Conservation (phyloP, 352 stramenopile species). For the Halophytophthora polymorphica region DNA sequence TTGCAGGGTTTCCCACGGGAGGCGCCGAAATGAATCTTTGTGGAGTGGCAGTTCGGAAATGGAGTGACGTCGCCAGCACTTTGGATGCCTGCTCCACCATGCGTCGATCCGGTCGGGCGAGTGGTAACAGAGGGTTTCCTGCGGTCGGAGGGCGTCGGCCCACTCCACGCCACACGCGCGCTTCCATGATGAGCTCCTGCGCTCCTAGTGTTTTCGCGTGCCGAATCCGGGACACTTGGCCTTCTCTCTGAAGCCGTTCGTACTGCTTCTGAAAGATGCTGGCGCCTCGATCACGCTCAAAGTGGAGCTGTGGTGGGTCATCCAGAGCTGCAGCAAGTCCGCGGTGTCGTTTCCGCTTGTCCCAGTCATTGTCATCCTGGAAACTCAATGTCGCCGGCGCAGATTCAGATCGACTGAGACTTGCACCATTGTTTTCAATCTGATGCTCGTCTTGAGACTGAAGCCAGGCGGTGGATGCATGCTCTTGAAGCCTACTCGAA, state of each 20-base stretch:
- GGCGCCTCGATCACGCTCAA: constrained; percentile 34
- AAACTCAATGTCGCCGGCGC: constrained; percentile 32
- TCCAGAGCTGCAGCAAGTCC: constrained; percentile 41
- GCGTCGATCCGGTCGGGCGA: constrained; percentile 32
- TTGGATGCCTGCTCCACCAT: constrained; percentile 35
- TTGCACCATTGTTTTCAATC: neutral
- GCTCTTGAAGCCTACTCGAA: neutral
- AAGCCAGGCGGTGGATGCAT: neutral
- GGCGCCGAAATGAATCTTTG: constrained; percentile 16
- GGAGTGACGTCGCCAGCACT: constrained; percentile 21
- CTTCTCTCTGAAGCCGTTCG: constrained; percentile 23
- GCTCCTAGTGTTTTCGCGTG: constrained; percentile 34
- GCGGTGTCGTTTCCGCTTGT: constrained; percentile 37
- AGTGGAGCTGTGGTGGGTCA: constrained; percentile 24
- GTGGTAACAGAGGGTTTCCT: constrained; percentile 17
- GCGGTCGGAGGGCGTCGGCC: constrained; percentile 25
- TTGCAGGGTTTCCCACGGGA: constrained; percentile 1
- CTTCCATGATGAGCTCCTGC: constrained; percentile 39
- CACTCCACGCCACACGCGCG: constrained; percentile 36
- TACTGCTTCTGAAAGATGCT: constrained; percentile 58
- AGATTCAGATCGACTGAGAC: constrained; percentile 43
- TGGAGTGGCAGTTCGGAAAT: constrained; percentile 25
- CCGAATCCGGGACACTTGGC: constrained; percentile 36
- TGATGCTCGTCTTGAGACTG: neutral
- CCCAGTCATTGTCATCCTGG: constrained; percentile 15